Base-by-base conservation (phyloP, 106 monocot species). In the Cymbidium sinense region DNA sequence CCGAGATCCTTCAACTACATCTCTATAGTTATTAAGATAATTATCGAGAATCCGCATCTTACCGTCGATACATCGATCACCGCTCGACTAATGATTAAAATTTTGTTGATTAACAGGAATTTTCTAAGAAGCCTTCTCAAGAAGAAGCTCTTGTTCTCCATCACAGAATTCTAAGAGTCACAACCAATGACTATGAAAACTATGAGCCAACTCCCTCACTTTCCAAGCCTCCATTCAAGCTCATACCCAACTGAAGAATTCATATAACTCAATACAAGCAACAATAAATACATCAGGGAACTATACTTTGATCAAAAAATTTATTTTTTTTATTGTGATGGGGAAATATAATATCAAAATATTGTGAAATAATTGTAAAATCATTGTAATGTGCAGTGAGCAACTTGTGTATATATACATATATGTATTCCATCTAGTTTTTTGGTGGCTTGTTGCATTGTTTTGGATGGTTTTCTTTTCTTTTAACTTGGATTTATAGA, bases 151-250 rank as follows among this genome's bases (percentile, higher is more conserved):
- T 10, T 50, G 76, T 73, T 76, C 62, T 70, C 13, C 84, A 77
- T 75, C 81, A 52, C 19, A 90, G 93, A 80, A 77, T 85, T 39
- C 90, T 90, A 3, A 86, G 70, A 28, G 88, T 91, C 2, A 83
- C 82, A 52, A 94, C 88, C 34, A 89, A 94, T 76, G 93, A 94
- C 65, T 94, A 94, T 81, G 91, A 83, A 65, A 84, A 82, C 19
- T 88, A 85, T 44, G 83, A 91, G 76, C 83, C 86, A 36, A 29
- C 93, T 71, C 93, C 93, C 70, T 44, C 93, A 31, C 71, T 94
- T 77, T 77, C 74, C 19, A 88, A 91, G 85, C 93, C 93, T 55
- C 85, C 78, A 77, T 94, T 86, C 86, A 94, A 94, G 90, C 87
- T 83, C 71, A 94, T 94, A 75, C 93, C 93, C 9, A 91, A 91